Evolutionary conservation across 257 asterid genomes (phyloP), one percentile per base, ranked within the genome.

Genomic region (Capsicum pubescens): DNA sequence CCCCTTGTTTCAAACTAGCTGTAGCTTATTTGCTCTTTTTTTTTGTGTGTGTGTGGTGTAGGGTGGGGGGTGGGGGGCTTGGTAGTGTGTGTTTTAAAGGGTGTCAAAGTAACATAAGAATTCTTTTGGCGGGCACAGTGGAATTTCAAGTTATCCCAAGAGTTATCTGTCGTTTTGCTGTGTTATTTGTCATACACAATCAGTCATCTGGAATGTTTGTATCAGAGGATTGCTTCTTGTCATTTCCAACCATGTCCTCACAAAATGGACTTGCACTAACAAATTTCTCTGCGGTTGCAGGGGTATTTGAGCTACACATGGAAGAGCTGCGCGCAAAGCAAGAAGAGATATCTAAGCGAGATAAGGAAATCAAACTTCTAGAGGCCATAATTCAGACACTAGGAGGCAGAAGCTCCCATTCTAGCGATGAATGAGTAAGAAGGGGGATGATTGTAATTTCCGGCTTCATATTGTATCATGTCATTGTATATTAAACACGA

Each of bases 371-470:
- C 54, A 95, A 92, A 86, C 98, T 97, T 84, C 92, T 97, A 3
- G 99, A 97, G 92, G 97, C 99, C 81, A 97, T 95, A 92, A 95
- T 95, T 83, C 93, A 91, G 89, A 97, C 99, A 7, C 97, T 95
- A 50, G 99, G 99, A 36, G 98, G 97, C 79, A 90, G 92, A 83
- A 88, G 90, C 36, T 88, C 93, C 32, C 90, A 50, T 39, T 74
- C 92, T 55, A 54, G 87, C 83, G 84, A 74, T 64, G 83, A 87
- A 80, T 68, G 82, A 77, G 66, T 32, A 32, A 54, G 82, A 55
- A 54, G 63, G 14, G 15, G 54, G 0, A 1, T 54, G 82, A 77
- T 35, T 54, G 82, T 77, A 77, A 77, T 77, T 77, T 54, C 64
- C 44, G 19, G 44, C 44, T 39, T 32, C 64, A 77, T 54, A 50